phyloP scores from a whole-genome alignment of 768 basidiomycete genomes.

The Phylloporus rhodoxanthus region DNA sequence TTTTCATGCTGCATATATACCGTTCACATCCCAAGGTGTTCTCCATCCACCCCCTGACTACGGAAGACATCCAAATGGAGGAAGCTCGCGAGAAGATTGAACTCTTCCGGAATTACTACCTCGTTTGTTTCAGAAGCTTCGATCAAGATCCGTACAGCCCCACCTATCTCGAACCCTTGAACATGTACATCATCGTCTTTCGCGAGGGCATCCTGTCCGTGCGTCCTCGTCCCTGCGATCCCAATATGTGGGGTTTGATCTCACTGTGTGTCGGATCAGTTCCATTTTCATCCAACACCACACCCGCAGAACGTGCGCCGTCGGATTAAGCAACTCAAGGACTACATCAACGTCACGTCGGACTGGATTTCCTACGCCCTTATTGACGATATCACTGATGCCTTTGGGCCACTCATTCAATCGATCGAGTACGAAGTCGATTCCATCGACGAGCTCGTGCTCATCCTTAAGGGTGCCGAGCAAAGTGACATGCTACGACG shows the following conservation, averaged over 20 bases:
- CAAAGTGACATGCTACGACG: conserved; percentile 97
- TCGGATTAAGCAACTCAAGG: conserved; percentile 97
- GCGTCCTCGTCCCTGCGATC: conserved; percentile 25
- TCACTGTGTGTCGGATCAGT: conserved; percentile 40
- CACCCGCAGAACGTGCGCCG: conserved; percentile 97
- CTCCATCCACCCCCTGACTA: conserved; percentile 93
- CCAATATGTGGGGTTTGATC: not conserved
- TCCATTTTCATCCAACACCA: conserved; percentile 95
- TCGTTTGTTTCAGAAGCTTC: conserved; percentile 98
- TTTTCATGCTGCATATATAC: not conserved
- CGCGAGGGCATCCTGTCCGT: conserved; percentile 94
- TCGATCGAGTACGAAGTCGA: conserved; percentile 99
- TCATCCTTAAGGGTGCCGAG: conserved; percentile 69
- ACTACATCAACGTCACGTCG: conserved; percentile 97
- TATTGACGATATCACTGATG: conserved; percentile 99
- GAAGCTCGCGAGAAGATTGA: conserved; percentile 99
- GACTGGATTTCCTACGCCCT: conserved; percentile 99
- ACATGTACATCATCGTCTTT: conserved; percentile 99
- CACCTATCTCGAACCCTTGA: conserved; percentile 93
- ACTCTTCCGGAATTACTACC: conserved; percentile 96
- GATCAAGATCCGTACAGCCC: conserved; percentile 98
- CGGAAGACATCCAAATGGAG: conserved; percentile 99
- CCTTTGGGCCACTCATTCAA: conserved; percentile 97
- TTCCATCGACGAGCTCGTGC: conserved; percentile 94
- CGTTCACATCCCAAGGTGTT: conserved; percentile 61